phyloP scores from a whole-genome alignment of 768 basidiomycete species.

The Mrakia frigida region DNA sequence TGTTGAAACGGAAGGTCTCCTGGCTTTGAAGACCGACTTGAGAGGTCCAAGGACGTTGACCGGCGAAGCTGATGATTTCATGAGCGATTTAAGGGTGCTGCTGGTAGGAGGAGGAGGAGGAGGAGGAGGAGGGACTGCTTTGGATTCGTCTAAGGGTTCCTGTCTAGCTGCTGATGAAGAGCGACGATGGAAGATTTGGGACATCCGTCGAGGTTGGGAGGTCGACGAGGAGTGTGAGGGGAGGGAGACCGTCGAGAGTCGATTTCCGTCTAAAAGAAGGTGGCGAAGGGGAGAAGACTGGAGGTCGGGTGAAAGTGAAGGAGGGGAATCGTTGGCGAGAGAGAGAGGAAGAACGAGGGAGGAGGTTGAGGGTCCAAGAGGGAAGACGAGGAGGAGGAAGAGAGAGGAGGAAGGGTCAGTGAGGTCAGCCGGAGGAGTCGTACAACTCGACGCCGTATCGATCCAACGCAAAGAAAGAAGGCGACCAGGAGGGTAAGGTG shows the following conservation, averaged over 20 bases:
- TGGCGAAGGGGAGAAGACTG: not conserved
- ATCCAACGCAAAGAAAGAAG: not conserved
- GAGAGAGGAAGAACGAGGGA: not conserved
- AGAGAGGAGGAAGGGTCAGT: not conserved
- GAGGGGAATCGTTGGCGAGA: not conserved
- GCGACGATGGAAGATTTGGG: conserved; percentile 20
- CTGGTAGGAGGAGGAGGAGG: not conserved
- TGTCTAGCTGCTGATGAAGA: not conserved
- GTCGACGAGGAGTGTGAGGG: not conserved
- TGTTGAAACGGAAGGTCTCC: not conserved
- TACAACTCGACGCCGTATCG: not conserved
- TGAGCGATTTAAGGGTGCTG: not conserved
- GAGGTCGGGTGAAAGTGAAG: not conserved
- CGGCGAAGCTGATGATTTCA: conserved; percentile 1
- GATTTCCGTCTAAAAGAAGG: not conserved
- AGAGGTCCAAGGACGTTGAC: conserved; percentile 1
- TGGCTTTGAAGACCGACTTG: not conserved
- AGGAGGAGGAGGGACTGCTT: not conserved
- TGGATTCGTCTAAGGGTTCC: not conserved
- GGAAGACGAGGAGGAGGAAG: not conserved
- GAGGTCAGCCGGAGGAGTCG: not conserved
- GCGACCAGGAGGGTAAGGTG: not conserved
- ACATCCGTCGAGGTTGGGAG: conserved; percentile 3
- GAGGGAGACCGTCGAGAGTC: conserved; percentile 4
- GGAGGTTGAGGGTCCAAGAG: not conserved